Conservation (phyloP, 805 yeast species). For the Zygosaccharomyces bailii region DNA sequence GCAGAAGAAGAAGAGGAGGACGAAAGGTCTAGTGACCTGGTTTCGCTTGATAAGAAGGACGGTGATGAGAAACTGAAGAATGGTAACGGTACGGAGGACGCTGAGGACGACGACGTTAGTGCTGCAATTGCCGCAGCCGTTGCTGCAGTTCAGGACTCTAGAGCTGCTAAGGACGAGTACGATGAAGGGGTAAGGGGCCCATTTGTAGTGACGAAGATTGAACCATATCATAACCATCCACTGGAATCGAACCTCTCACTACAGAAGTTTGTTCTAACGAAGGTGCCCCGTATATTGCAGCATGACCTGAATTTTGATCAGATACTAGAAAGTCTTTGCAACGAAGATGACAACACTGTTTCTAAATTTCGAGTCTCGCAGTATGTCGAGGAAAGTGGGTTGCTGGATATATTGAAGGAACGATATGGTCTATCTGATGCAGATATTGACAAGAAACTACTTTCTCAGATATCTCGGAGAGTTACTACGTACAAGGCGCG, state of each 20-base stretch:
- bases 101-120: slow-evolving; percentile 30
- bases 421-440: slow-evolving; percentile 32
- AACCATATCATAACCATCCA: slow-evolving; percentile 37
- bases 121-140: slow-evolving; percentile 38
- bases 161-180: slow-evolving; percentile 13
- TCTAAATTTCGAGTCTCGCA: slow-evolving; percentile 34
- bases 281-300: slow-evolving; percentile 34
- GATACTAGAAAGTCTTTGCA: slow-evolving; percentile 32
- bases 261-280: slow-evolving; percentile 33
- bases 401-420: slow-evolving; percentile 30
- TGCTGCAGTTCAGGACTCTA: slow-evolving; percentile 32
- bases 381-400: slow-evolving; percentile 35
- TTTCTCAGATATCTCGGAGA: slow-evolving; percentile 33
- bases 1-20: slow-evolving; percentile 15
- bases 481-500: slow-evolving; percentile 38
- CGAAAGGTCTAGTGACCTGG: slow-evolving; percentile 9
- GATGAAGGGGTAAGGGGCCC: slow-evolving; percentile 26
- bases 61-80: slow-evolving; percentile 9
- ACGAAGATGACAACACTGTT: slow-evolving; percentile 31
- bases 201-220: slow-evolving; percentile 35
- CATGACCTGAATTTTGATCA: slow-evolving; percentile 35
- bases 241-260: slow-evolving; percentile 32
- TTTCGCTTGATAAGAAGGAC: slow-evolving; percentile 11
- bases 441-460: slow-evolving; percentile 33
- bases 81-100: slow-evolving; percentile 10